Evolutionary conservation across 192 early-diverging fungal species (phyloP), one percentile per base, ranked within the genome.

Genomic region (Coemansia sp.): DNA sequence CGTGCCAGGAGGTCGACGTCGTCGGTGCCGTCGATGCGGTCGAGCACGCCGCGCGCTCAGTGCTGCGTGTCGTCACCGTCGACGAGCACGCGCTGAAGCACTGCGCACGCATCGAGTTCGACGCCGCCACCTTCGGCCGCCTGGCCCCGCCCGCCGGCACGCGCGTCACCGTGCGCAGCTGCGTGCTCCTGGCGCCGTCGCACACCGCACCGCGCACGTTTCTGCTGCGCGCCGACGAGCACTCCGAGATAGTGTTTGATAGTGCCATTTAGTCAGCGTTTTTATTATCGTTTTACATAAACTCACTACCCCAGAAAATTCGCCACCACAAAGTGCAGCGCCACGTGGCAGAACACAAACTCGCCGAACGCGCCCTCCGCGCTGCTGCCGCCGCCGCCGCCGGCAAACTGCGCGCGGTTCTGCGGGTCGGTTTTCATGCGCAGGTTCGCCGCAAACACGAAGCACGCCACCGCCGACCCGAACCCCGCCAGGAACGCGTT

Each of bases 401-500:
- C 69, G 17, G 53, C 38, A 47, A 91, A 91, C 54, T 86, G 84
- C 47, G 73, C 60, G 6, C 70, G 72, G 70, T 96, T 98, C 55
- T 85, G 65, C 6, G 87, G 83, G 72, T 97, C 94, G 47, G 90
- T 86, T 62, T 95, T 95, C 44, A 97, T 97, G 51, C 97, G 86
- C 61, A 99, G 82, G 74, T 92, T 93, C 53, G 90, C 93, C 17
- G 71, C 67, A 54, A 96, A 85, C 10, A 96, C 90, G 80, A 99
- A 99, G 51, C 84, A 81, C 19, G 92, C 95, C 21, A 97, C 92
- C 9, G 89, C 89, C 10, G 89, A 87, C 53, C 89, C 90, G 78
- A 99, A 99, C 24, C 93, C 93, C 11, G 95, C 88, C 66, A 99
- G 70, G 73, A 99, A 98, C 25, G 94, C 90, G 79, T 98, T 98